Evolutionary conservation across 225 moss, liverwort and hornwort species (phyloP), one percentile per base, ranked within the genome.

Genomic region (Lunularia cruciata): DNA sequence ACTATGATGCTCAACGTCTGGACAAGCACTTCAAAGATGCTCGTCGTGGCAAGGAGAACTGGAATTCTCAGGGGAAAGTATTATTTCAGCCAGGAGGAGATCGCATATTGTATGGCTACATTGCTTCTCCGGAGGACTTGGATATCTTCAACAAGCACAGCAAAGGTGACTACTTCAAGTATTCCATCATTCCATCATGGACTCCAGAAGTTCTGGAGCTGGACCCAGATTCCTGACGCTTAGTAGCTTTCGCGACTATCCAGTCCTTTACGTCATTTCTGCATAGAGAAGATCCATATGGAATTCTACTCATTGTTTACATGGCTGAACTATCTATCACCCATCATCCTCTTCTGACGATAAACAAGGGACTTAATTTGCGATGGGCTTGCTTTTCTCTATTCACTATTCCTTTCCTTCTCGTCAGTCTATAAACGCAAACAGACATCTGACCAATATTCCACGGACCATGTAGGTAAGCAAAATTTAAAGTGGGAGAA

Each of bases 81-180:
- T 65, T 86, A 6, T 90, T 83, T 42, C 84, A 84, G 38, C 92
- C 92, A 1, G 96, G 96, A 46, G 96, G 96, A 15, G 72, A 92
- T 74, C 86, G 96, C 6, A 80, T 96, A 57, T 73, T 96, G 5
- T 96, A 96, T 76, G 96, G 90, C 18, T 92, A 92, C 76, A 80
- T 96, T 85, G 96, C 90, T 31, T 28, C 80, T n/a, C 70, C 78
- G 57, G 92, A 90, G 30, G 96, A 96, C 67, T n/a, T 96, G 45
- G 89, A 89, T 34, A 67, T 82, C 4, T 96, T 96, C 60, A 96
- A 92, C 83, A 83, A 86, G 74, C 95, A 96, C 75, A 89, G 90
- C 74, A 96, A 77, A 92, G 92, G 90, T 89, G 30, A 42, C 11
- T 15, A 40, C 0, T 20, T 25, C 39, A 43, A 36, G n/a, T n/a